These are phyloP conservation scores for Penicillium nucicola DNA, from an alignment of 495 filamentous ascomycete genomes.

Conservation along the genomic window DNA sequence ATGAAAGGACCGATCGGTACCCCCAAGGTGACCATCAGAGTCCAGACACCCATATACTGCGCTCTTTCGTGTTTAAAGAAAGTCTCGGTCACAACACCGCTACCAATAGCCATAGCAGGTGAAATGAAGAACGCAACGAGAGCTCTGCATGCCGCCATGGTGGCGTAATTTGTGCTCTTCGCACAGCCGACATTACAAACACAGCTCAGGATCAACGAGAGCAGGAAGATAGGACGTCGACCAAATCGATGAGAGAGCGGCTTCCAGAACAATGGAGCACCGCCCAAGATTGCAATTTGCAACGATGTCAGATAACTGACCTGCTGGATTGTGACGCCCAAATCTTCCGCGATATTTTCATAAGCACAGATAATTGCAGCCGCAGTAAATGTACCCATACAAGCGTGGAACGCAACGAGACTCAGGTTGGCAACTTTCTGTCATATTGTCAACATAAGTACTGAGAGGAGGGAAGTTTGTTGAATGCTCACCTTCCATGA, in stretches of 20 bases:
- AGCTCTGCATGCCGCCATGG: constrained; percentile 46
- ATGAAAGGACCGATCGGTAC: constrained; percentile 47
- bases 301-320: constrained; percentile 51
- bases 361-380: constrained; percentile 53
- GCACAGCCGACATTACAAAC: constrained; percentile 48
- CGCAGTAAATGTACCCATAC: constrained; percentile 56
- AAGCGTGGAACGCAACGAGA: constrained; percentile 55
- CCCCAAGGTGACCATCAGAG: constrained; percentile 52
- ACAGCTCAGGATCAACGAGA: constrained; percentile 43
- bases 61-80: constrained; percentile 50
- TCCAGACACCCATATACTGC: constrained; percentile 54
- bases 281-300: constrained; percentile 51
- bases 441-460: not conserved
- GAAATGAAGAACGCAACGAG: constrained; percentile 53
- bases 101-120: constrained; percentile 52
- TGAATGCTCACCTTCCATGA: constrained; percentile 42
- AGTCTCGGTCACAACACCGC: constrained; percentile 51
- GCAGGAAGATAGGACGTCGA: constrained; percentile 48
- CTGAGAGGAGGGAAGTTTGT: not conserved
- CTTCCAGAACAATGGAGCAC: constrained; percentile 52
- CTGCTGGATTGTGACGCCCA: constrained; percentile 40
- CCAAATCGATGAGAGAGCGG: constrained; percentile 54
- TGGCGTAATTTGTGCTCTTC: constrained; percentile 36
- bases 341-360: constrained; percentile 40
- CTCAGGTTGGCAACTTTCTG: constrained; percentile 52